Base-by-base conservation (phyloP, 371 early-diverging fungal genomes). In the Umbelopsis sp. region DNA sequence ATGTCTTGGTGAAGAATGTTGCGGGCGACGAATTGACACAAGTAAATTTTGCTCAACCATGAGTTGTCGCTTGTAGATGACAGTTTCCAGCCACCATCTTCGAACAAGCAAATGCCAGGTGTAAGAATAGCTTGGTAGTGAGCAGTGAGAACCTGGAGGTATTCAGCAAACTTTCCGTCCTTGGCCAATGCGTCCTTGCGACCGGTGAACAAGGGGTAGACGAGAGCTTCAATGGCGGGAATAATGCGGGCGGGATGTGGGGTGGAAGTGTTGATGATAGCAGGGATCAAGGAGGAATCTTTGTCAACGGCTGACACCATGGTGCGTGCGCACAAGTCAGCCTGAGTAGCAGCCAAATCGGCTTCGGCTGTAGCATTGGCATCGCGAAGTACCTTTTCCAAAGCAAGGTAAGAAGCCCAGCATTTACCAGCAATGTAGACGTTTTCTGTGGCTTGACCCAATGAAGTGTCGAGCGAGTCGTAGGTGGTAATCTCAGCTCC, bases 401-500 rank as follows among this genome's bases (percentile, higher is more conserved):
- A 32, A 16, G 51, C 67, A 12, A 68, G 22, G 69, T 68, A 68
- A 18, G 44, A 66, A 18, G 69, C 69, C 69, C 69, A 68, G 41
- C 62, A 57, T 46, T 68, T 68, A 12, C 62, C 52, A 46, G 50
- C 69, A 66, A 68, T 68, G 66, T 68, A 68, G 22, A 46, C 45
- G 22, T 63, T 68, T n/a, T 50, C 62, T 20, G 50, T 45, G 25
- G 69, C 64, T 38, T 68, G 69, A 6, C 50, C 69, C 8, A 68
- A 29, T 22, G 45, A 41, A 20, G 69, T 38, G 69, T 68, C 69
- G 32, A 51, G 69, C 10, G 69, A 51, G 38, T 68, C 69, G 37
- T 68, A 68, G 4, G 69, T 68, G 20, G 69, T 68, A 37, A 68
- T 68, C 63, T 68, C 69, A 66, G 64, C 41, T n/a, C 69, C 69